Evolutionary conservation across 257 asterid genomes (phyloP), one percentile per base, ranked within the genome.

Genomic region (Coffea eugenioides): DNA sequence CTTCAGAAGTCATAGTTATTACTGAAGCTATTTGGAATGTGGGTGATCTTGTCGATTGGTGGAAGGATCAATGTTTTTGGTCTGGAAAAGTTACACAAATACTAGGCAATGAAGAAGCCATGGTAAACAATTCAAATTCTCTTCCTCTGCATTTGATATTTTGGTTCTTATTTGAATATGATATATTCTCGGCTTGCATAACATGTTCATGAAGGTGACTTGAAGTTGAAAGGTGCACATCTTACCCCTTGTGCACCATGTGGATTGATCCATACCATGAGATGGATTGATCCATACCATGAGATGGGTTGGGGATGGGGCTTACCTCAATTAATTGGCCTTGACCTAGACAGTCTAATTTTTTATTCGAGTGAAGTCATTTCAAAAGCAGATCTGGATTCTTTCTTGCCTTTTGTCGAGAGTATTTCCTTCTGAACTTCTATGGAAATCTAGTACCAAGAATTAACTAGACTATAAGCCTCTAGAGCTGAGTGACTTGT

Each of bases 31-130:
- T 45, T 56, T 93, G 99, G 98, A 86, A 85, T 82, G 91, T 88
- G 69, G 99, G 97, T 36, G 97, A 95, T 87, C 71, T 87, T 74
- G 96, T 95, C 80, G 99, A 95, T 83, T 88, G 92, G 97, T 74
- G 80, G 83, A 59, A 77, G 16, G 67, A 66, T 56, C 85, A 54
- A 74, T 91, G 93, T 85, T 86, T 67, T 80, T 95, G 98, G 99
- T 83, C 90, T 65, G 99, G 96, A 66, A 87, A 61, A 48, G 82
- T 95, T 59, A 85, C 82, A 69, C 73, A 85, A 76, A 56, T 92
- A 79, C 66, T 89, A 61, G 87, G 85, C 48, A 71, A 84, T 71
- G 86, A 73, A 83, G 73, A 84, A 83, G 98, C 93, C 69, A 54
- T 71, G 97, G 99, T 95, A 91, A 81, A 71, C 62, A 56, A 76